These are phyloP conservation scores for Collybiopsis luxurians DNA, from an alignment of 768 basidiomycete species.

Conservation along the genomic window DNA sequence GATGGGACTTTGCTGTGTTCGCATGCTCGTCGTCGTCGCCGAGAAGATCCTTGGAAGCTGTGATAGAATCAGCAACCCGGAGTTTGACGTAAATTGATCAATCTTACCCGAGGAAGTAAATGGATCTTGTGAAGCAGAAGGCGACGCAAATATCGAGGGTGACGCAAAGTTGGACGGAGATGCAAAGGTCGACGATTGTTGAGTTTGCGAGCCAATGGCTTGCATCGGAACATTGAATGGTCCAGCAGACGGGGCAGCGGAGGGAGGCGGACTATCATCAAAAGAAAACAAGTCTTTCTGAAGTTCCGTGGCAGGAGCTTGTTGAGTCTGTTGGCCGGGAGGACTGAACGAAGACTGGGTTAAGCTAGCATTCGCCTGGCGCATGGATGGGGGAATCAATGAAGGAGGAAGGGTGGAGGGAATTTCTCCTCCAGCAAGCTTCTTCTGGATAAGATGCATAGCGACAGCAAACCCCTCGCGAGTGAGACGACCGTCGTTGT, in stretches of 20 bases:
- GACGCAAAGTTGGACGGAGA: constrained; percentile 17
- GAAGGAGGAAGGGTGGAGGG: constrained; percentile 67
- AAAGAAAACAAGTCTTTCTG: constrained; percentile 45
- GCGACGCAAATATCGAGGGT: constrained; percentile 16
- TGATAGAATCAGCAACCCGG: neutral
- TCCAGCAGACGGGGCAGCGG: constrained; percentile 38
- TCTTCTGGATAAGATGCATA: constrained; percentile 88
- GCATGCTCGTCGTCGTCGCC: constrained; percentile 68
- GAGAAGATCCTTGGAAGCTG: constrained; percentile 51
- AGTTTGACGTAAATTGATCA: neutral
- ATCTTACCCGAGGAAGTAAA: constrained; percentile 36
- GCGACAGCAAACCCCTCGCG: constrained; percentile 95
- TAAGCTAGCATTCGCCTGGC: constrained; percentile 29
- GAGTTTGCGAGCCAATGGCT: constrained; percentile 19
- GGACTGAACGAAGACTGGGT: constrained; percentile 44
- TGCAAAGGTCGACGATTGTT: constrained; percentile 23
- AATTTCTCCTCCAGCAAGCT: constrained; percentile 75
- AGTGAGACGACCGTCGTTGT: constrained; percentile 82
- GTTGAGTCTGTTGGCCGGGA: constrained; percentile 32
- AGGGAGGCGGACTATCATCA: constrained; percentile 53
- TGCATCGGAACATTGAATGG: constrained; percentile 26
- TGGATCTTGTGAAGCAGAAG: constrained; percentile 40
- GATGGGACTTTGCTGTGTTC: constrained; percentile 36
- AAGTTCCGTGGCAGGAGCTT: constrained; percentile 28
- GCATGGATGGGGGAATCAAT: constrained; percentile 82